phyloP scores from a whole-genome alignment of 139 green algal genomes.

The Gonium pectorale region DNA sequence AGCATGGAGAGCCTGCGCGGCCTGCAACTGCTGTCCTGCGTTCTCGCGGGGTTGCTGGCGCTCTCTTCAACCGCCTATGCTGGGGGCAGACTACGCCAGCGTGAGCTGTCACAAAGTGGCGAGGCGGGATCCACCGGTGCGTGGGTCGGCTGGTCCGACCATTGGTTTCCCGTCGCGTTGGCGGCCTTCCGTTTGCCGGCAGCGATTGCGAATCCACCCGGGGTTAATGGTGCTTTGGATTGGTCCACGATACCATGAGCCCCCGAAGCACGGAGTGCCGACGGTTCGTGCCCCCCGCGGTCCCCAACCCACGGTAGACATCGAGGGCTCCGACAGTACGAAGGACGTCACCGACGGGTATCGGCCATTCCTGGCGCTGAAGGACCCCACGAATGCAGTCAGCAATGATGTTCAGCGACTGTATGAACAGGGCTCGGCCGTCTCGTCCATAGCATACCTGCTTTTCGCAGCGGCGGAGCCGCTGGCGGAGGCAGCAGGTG shows the following conservation, averaged over 20 bases:
- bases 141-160: too few species aligned
- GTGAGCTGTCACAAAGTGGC: too few species aligned
- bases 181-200: background rate
- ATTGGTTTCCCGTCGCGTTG: background rate
- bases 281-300: background rate
- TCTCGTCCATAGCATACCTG: background rate
- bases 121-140: too few species aligned
- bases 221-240: background rate
- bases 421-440: background rate
- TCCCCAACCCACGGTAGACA: background rate
- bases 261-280: background rate
- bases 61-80: too few species aligned
- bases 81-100: too few species aligned
- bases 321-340: background rate
- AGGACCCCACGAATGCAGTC: background rate
- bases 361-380: background rate
- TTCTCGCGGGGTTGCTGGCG: too few species aligned
- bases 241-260: background rate
- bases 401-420: background rate
- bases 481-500: background rate
- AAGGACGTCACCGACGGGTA: background rate
- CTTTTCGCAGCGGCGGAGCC: constrained; percentile 6
- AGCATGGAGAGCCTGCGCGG: too few species aligned
- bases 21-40: too few species aligned
- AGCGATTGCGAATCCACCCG: too few species aligned